Evolutionary conservation across 768 basidiomycete species (phyloP).

Genomic region (Calocera cornea): DNA sequence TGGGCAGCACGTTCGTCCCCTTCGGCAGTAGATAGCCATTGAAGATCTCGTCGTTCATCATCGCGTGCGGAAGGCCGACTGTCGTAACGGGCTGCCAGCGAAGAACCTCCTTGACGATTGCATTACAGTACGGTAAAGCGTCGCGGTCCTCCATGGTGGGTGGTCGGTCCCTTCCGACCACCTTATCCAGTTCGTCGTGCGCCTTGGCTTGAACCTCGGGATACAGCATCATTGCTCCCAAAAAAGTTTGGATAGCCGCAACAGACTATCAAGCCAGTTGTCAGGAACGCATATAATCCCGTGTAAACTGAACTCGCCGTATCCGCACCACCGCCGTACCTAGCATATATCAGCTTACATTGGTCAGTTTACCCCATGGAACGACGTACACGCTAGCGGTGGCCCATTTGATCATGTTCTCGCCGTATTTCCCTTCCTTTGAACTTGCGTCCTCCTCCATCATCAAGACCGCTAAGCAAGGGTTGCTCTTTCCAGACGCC

Average conservation of each 20-base stretch:
- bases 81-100: background rate
- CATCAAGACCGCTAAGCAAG: background rate
- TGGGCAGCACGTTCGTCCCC: slow-evolving; percentile 16
- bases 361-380: background rate
- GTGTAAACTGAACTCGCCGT: background rate
- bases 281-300: background rate
- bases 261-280: background rate
- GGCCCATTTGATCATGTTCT: background rate
- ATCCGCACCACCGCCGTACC: background rate
- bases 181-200: slow-evolving; percentile 18
- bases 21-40: slow-evolving; percentile 21
- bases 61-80: slow-evolving; percentile 12
- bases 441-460: background rate
- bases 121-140: background rate
- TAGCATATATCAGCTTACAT: background rate
- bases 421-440: background rate
- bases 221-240: slow-evolving; percentile 18
- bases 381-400: background rate
- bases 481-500: background rate
- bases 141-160: slow-evolving; percentile 8
- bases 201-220: slow-evolving; percentile 18
- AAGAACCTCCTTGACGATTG: background rate
- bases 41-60: slow-evolving; percentile 18
- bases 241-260: slow-evolving; percentile 14
- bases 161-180: slow-evolving; percentile 15